Base-by-base conservation (phyloP, 139 green algal genomes). In the Deuterostichococcus epilithicus region DNA sequence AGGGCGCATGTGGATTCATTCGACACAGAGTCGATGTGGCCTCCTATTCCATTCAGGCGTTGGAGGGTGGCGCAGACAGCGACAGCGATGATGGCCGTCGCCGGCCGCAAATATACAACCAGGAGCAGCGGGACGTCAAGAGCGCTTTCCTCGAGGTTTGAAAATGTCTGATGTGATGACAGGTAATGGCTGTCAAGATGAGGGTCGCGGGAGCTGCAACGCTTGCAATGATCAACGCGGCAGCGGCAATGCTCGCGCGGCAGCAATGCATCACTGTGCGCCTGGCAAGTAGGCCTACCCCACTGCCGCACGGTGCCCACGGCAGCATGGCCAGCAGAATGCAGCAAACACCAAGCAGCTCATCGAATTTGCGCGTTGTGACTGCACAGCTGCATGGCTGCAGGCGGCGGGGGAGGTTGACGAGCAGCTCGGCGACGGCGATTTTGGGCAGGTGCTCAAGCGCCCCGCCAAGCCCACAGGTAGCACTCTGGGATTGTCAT, bases 81-180 rank as follows among this genome's bases (percentile, higher is more conserved):
- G 79, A 81, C 22, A 72, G 66, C 38, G 86, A 80, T 4, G 84
- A 85, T 33, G 13, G 32, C 37, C 28, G 39, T 39, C 80, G n/a
- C 34, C 26, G 36, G 20, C 26, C 30, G 28, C 76, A 34, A 3
- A 90, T 88, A 0, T 97, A 97, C 45, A 84, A 84, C 1, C 60
- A 88, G 71, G 91, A 97, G 81, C 93, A 97, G 84, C 70, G 89
- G 67, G 70, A 82, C 8, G 80, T 96, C 35, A 91, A 91, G 45
- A 36, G 76, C 8, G 87, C 82, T 22, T 96, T 97, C 70, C 78
- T 93, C 30, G 13, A 78, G 73, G 81, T 78, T 5, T 22, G 70
- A 1, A 28, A 70, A 13, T 35, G 13, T 15, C 13, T 72, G 8
- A n/a, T 13, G 33, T 34, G 3, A 28, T 70, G 22, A 70, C 18